Conservation (phyloP, 805 yeast genomes). For the Metschnikowia lochheadii region DNA sequence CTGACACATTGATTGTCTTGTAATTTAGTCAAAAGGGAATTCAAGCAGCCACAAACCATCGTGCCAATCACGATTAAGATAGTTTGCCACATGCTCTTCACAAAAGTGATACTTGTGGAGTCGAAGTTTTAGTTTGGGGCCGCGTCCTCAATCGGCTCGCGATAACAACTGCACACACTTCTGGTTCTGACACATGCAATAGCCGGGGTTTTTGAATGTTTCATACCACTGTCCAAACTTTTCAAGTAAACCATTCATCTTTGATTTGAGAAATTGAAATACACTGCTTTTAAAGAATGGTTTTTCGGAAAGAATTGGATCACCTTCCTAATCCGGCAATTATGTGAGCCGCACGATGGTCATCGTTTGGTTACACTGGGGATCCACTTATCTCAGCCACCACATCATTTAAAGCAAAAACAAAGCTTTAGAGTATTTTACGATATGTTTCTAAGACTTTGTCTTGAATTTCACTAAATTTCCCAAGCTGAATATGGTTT, state of each 20-base stretch:
- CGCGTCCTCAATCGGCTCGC: constrained; percentile 3
- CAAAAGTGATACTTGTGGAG: not conserved
- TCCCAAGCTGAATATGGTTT: not conserved
- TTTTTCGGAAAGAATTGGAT: too few relatives aligned
- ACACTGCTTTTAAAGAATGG: not conserved
- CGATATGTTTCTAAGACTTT: not conserved
- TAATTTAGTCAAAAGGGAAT: constrained; percentile 68
- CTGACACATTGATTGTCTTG: constrained; percentile 73
- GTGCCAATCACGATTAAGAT: constrained; percentile 42
- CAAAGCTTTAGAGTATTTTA: not conserved
- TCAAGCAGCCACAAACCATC: constrained; percentile 63
- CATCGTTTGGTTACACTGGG: constrained; percentile 11
- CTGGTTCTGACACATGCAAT: not conserved
- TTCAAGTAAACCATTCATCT: not conserved
- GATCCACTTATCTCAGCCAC: not conserved
- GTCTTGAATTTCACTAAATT: not conserved
- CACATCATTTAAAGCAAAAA: not conserved
- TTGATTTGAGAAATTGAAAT: too few relatives aligned
- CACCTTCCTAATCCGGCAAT: constrained; percentile 8
- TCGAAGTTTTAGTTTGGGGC: not conserved
- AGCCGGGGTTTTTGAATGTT: not conserved
- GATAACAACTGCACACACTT: constrained; percentile 1
- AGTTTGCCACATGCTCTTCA: constrained; percentile 13
- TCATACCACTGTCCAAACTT: not conserved
- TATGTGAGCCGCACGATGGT: constrained; percentile 21